Base-by-base conservation (phyloP, 2,329 filamentous ascomycete species). In the Aspergillus glaucus region DNA sequence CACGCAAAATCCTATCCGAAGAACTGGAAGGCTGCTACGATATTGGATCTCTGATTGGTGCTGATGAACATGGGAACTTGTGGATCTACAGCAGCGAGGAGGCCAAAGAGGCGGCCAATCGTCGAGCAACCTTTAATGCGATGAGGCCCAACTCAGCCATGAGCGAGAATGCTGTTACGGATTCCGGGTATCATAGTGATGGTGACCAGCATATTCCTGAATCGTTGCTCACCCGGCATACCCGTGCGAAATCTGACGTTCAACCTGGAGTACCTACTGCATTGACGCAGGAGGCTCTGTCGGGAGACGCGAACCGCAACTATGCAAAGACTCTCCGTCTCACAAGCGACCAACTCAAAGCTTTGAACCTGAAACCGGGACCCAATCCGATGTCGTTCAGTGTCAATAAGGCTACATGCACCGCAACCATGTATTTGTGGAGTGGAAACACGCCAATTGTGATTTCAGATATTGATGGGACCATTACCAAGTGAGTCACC, bases 31-130 rank as follows among this genome's bases (percentile, higher is more conserved):
- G 91, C 19, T 90, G 92, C 63, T 96, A 96, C 67, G 93, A 98
- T 64, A 95, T 98, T 59, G 93, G 93, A 5, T 86, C 92, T 2
- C 77, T 98, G 26, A 95, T 98, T 59, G 93, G 91, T 10, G 92
- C 93, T 41, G 93, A 98, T 63, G 90, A 95, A 62, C 84, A 93
- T 51, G 93, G 93, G 6, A 98, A 98, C 61, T 77, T 98, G n/a
- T 97, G 93, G 92, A 97, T 98, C 57, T 98, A 98, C 73, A 93
- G 90, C 71, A 97, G 91, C 60, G 91, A 97, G 67, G 91, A 95
- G 63, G 90, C 93, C 21, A 97, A 96, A 64, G 86, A 93, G 60
- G 86, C 87, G 6, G 92, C 92, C 28, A 85, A 85, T 73, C 84
- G 86, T 34, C 76, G 78, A 59, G 75, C 77, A 2, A 71, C 73